Base-by-base conservation (phyloP, 805 yeast genomes). In the Candida multigemmis region DNA sequence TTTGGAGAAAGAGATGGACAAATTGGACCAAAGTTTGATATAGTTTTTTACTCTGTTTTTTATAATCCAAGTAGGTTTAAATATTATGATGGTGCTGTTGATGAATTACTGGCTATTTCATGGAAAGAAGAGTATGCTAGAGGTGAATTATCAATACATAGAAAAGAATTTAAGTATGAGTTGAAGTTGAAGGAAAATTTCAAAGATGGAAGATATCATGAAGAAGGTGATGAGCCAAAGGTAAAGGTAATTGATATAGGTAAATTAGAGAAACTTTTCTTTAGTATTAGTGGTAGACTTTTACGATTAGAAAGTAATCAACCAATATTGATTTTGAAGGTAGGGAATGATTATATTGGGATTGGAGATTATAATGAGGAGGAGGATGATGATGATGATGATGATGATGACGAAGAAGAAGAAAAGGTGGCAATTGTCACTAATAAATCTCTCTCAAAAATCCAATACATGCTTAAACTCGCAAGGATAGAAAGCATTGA, bases 101-200 rank as follows among this genome's bases (percentile, higher is more conserved):
- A 34, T 26, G 37, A 36, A n/a, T 32, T 48, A 15, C 56, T 56
- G 7, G 65, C 68, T 28, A 63, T 81, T 3, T 60, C 71, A 3
- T 82, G 93, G 93, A 77, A 76, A 36, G 93, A 82, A 37, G 76
- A 75, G 25, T 69, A 60, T 49, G 76, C 84, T 11, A 63, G 72
- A 30, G 69, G 78, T 18, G 42, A 47, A 28, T 68, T 73, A 0
- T 50, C 49, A 19, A 38, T 80, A 5, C 30, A 32, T 8, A 34
- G 26, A 10, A 24, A 30, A 5, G 34, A 40, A 5, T 77, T 50
- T 41, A 27, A 42, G 7, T 78, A 77, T 43, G 48, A 42, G 4
- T 32, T 81, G 11, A 48, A 43, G 7, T 56, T 81, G 2, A 42
- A 42, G 4, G 87, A 82, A 38, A 68, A 65, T 40, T 73, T 77